These are phyloP conservation scores for Penicillium sp. DNA, from an alignment of 2,329 filamentous ascomycete genomes.

Conservation along the genomic window DNA sequence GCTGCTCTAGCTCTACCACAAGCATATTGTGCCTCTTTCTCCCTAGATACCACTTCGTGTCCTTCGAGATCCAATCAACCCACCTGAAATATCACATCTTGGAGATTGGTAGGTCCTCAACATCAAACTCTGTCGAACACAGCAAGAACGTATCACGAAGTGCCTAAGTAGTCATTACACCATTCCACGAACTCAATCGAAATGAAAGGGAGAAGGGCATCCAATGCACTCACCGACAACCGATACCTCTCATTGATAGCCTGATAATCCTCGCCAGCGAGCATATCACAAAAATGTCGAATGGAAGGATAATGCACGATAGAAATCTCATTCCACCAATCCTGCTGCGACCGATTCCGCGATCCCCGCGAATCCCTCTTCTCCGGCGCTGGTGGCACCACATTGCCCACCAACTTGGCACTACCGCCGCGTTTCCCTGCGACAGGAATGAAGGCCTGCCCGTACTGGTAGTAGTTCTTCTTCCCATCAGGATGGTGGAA, in stretches of 20 bases:
- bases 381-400: constrained; percentile 30
- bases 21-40: no score
- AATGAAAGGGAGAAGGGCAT: neutral
- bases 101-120: constrained; percentile 23
- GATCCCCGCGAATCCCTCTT: constrained; percentile 20
- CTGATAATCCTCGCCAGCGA: constrained; percentile 51
- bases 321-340: constrained; percentile 55
- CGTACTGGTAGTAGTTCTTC: constrained; percentile 50
- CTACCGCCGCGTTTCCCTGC: constrained; percentile 48
- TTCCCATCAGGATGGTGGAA: constrained; percentile 47
- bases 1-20: no score
- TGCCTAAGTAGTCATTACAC: constrained; percentile 24
- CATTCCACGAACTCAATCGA: neutral
- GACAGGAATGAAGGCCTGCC: constrained; percentile 38
- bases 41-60: no score
- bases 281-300: constrained; percentile 54
- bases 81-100: constrained; percentile 19
- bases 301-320: constrained; percentile 58
- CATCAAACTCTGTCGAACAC: constrained; percentile 46
- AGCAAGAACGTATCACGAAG: constrained; percentile 47
- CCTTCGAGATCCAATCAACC: no score
- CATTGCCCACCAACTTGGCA: constrained; percentile 55
- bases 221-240: constrained; percentile 31
- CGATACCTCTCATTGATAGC: constrained; percentile 48
- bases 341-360: constrained; percentile 18